phyloP scores from a whole-genome alignment of 2,329 filamentous ascomycete species.

The Ophiostoma novo-ulmi region DNA sequence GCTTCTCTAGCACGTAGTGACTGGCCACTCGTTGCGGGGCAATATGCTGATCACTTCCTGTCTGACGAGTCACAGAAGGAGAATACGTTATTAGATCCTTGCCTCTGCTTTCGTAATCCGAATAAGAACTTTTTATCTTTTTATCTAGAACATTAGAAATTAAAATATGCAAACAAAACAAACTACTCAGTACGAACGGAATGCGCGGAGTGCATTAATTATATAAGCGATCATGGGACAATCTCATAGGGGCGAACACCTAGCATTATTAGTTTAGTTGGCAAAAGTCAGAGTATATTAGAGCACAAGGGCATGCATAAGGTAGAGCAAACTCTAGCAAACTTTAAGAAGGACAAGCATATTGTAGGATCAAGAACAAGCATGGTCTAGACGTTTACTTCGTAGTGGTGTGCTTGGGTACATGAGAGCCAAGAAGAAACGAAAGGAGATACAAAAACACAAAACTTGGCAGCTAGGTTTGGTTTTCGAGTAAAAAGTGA shows the following conservation, averaged over 20 bases:
- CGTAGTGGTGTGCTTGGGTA: neutral
- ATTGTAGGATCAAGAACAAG: neutral
- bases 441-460: constrained; percentile 8
- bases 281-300: neutral
- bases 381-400: neutral
- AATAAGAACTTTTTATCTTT: neutral
- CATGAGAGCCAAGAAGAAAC: neutral
- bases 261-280: neutral
- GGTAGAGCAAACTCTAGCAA: neutral
- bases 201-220: neutral
- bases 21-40: constrained; percentile 17
- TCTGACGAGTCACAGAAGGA: constrained; percentile 6
- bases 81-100: neutral
- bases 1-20: neutral
- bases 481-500: neutral
- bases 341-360: neutral
- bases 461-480: constrained; percentile 10
- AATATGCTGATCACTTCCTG: constrained; percentile 2
- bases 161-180: neutral
- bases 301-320: neutral
- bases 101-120: neutral
- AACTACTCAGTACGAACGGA: neutral
- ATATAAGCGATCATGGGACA: constrained; percentile 2
- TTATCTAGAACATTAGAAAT: too few species aligned
- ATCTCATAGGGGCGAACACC: neutral